Percentiles rank a stretch among this genome's conserved stretches.
phyloP scores from a whole-genome alignment of 805 yeast genomes.

The Candida endomychidarum region DNA sequence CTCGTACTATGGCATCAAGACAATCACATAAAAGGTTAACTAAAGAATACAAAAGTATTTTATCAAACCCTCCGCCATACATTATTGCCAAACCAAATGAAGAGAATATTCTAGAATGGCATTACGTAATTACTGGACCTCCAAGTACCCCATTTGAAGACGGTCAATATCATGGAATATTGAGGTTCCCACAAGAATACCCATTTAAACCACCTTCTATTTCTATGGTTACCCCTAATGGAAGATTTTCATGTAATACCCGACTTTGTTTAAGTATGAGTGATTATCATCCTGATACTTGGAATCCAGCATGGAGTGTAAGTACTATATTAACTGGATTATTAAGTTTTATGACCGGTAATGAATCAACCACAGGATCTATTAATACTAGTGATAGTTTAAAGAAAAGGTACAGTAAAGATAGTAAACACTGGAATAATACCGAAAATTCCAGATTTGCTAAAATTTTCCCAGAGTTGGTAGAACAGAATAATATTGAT shows the following conservation, averaged over 20 bases:
- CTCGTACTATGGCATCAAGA: slow-evolving; percentile 36
- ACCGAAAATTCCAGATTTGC: slow-evolving; percentile 56
- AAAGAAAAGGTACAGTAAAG: slow-evolving; percentile 56
- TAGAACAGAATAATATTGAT: slow-evolving; percentile 40
- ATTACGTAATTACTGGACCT: slow-evolving; percentile 88
- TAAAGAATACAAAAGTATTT: slow-evolving; percentile 77
- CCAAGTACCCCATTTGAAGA: slow-evolving; percentile 82
- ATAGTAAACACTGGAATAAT: slow-evolving; percentile 61
- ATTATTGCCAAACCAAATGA: slow-evolving; percentile 86
- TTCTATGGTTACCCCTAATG: slow-evolving; percentile 86
- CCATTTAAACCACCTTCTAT: slow-evolving; percentile 93
- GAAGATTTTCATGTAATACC: slow-evolving; percentile 78
- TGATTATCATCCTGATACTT: slow-evolving; percentile 89
- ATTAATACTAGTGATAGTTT: slow-evolving; percentile 60
- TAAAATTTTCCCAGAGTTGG: slow-evolving; percentile 69
- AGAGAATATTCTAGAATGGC: slow-evolving; percentile 88
- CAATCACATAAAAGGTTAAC: slow-evolving; percentile 54
- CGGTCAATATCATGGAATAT: slow-evolving; percentile 90
- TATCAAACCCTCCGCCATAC: slow-evolving; percentile 80
- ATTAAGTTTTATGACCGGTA: slow-evolving; percentile 88
- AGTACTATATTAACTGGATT: slow-evolving; percentile 84
- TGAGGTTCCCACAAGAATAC: slow-evolving; percentile 78
- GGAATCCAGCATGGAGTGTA: slow-evolving; percentile 98
- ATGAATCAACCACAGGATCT: slow-evolving; percentile 83
- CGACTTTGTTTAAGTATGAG: slow-evolving; percentile 89